Evolutionary conservation across 441 rosid species (phyloP).

Genomic region (Hura crepitans): DNA sequence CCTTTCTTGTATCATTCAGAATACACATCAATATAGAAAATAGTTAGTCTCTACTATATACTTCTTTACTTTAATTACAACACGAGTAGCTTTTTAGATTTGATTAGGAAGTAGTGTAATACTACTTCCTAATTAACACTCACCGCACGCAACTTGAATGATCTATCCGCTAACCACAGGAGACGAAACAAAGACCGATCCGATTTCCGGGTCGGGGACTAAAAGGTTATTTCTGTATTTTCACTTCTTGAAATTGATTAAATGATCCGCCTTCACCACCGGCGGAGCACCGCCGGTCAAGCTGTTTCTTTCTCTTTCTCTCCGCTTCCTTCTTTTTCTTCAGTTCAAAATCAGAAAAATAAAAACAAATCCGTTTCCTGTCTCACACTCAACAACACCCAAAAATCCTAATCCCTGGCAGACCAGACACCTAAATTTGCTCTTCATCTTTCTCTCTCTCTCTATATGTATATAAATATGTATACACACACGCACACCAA

Average conservation of each 20-base stretch:
- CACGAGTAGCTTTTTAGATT: too few species aligned
- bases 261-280: background rate
- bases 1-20: too few species aligned
- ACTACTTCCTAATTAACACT: too few species aligned
- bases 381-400: background rate
- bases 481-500: too few species aligned
- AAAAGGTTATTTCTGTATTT: background rate
- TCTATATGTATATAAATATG: background rate
- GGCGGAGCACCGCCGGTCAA: constrained; percentile 4
- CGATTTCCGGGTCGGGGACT: constrained; percentile 1
- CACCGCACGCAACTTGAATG: background rate
- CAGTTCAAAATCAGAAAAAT: background rate
- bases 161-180: background rate
- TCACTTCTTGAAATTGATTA: background rate
- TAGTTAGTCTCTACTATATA: too few species aligned
- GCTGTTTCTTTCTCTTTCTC: background rate
- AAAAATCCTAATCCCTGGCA: background rate
- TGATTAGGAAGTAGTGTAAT: too few species aligned
- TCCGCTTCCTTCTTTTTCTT: background rate
- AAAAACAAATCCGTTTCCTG: background rate
- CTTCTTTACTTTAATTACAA: too few species aligned
- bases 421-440: constrained; percentile 12
- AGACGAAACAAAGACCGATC: too few species aligned
- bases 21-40: too few species aligned
- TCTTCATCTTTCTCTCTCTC: background rate